phyloP scores from a whole-genome alignment of 345 rosid species.

The Eutrema yunnanense region DNA sequence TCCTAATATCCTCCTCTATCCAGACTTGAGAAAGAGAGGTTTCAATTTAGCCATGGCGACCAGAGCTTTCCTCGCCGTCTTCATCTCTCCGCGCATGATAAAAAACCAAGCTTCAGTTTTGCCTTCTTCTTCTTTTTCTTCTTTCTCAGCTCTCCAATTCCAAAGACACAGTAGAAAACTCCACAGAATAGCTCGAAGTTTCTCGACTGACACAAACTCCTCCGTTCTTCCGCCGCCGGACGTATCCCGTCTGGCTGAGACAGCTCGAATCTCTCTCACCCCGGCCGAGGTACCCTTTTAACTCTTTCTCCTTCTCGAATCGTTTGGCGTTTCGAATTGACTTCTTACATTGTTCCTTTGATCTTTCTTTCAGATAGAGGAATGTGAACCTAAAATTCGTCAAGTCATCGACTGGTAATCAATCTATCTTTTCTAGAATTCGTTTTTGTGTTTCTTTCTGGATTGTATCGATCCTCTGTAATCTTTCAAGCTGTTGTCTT shows the following conservation, averaged over 20 bases:
- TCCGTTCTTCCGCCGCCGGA: slow-evolving; percentile 64
- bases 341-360: background rate
- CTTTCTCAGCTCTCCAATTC: background rate
- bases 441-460: background rate
- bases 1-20: background rate
- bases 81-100: background rate
- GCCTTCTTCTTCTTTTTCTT: slow-evolving; percentile 2
- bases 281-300: slow-evolving; percentile 44
- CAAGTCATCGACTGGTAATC: slow-evolving; percentile 64
- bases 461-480: no score
- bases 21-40: background rate
- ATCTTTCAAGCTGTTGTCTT: background rate
- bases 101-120: background rate
- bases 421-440: background rate
- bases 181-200: slow-evolving; percentile 13
- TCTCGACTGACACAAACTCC: slow-evolving; percentile 31
- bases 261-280: slow-evolving; percentile 75
- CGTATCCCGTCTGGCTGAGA: slow-evolving; percentile 58
- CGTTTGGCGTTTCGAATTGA: background rate
- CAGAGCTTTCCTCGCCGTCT: slow-evolving; percentile 28
- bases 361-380: slow-evolving; percentile 41
- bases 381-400: slow-evolving; percentile 62
- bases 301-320: background rate
- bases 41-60: slow-evolving; percentile 25
- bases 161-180: background rate